Evolutionary conservation across 768 basidiomycete species (phyloP), one percentile per base, ranked within the genome.

Genomic region (Sarcomyxa edulis): DNA sequence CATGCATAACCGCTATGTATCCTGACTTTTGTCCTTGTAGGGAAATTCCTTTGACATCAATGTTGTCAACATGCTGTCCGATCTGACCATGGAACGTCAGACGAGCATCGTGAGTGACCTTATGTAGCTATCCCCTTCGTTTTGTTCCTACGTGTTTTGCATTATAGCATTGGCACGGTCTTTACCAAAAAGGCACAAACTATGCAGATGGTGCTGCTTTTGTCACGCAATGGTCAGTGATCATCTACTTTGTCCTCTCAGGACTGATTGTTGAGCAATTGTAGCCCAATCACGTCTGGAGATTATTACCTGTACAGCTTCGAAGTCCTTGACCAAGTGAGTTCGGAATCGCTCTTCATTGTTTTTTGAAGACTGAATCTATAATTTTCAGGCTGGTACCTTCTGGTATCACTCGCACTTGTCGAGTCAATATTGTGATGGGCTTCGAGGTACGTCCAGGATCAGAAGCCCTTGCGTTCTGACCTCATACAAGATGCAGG

Each of bases 171-270:
- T 16, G 10, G 73, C 76, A 77, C 46, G 75, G 76, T 3, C 46
- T 77, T 33, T 62, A 55, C 36, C 74, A 76, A 47, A 49, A 52
- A 2, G 42, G 46, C 3, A 64, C 67, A 4, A 69, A 62, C 40
- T 69, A 57, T 52, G 68, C 61, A 1, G 76, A 78, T 39, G 76
- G 76, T 7, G 44, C 58, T 2, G 52, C 55, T n/a, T n/a, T n/a
- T n/a, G n/a, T n/a, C 3, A 10, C 32, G 59, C 1, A 7, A 25
- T 31, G 6, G 9, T 25, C 16, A 12, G 12, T 12, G 25, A 11
- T 33, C 31, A 11, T 2, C 8, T 19, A n/a, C n/a, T n/a, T n/a
- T n/a, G n/a, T n/a, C n/a, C n/a, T n/a, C n/a, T n/a, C n/a, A n/a
- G n/a, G n/a, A n/a, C n/a, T n/a, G n/a, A n/a, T n/a, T 10, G 14